Evolutionary conservation across 768 basidiomycete species (phyloP).

Genomic region (Pleurotus tuber-regium): DNA sequence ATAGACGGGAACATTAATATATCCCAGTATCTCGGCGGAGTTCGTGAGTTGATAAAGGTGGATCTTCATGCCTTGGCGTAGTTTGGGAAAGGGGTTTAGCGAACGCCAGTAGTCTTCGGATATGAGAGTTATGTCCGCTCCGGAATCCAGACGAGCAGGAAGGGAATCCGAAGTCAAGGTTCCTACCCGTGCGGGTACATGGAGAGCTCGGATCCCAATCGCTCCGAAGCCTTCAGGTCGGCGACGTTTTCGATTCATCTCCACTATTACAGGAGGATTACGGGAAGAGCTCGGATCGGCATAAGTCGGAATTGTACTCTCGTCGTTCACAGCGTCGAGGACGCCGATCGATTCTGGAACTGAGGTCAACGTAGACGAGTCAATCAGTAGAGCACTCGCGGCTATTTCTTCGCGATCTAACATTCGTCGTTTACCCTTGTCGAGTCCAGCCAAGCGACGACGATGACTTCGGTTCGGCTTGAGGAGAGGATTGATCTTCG

Average conservation of each 20-base stretch:
- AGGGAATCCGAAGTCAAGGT: not conserved
- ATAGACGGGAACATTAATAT: conserved; percentile 15
- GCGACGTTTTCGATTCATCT: not conserved
- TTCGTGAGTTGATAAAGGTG: conserved; percentile 1
- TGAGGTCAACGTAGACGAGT: not conserved
- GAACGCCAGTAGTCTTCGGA: conserved; percentile 12
- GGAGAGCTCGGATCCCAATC: conserved; percentile 9
- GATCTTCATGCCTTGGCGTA: not conserved
- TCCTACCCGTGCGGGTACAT: conserved; percentile 4
- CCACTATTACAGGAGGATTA: not conserved
- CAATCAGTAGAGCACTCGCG: not conserved
- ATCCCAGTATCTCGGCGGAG: conserved; percentile 17
- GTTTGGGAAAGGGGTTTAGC: not conserved
- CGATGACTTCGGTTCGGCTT: not conserved
- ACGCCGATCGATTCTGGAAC: not conserved
- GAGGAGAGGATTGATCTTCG: not conserved
- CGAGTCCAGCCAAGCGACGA: not conserved
- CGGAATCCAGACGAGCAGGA: conserved; percentile 12
- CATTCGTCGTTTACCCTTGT: not conserved
- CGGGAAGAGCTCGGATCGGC: not conserved
- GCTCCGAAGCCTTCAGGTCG: not conserved
- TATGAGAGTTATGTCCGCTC: conserved; percentile 15
- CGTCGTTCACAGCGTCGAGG: not conserved
- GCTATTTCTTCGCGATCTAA: too few species aligned
- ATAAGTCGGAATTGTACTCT: not conserved